These are phyloP conservation scores for Chlorella sp. DNA, from an alignment of 139 green algal species.

Conservation along the genomic window DNA sequence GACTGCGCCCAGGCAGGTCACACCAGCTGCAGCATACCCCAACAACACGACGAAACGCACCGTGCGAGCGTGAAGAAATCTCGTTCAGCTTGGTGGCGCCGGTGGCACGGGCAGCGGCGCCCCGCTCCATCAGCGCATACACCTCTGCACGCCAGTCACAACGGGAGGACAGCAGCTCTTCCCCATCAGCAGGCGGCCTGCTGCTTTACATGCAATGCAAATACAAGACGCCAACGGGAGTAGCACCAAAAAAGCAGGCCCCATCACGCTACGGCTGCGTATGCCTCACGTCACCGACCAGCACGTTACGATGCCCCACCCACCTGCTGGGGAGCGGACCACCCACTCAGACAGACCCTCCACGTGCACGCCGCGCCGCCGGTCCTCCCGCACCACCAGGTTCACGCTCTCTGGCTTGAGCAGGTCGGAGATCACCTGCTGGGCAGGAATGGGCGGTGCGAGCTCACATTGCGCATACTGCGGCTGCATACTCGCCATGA, in stretches of 20 bases:
- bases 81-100: slow-evolving; percentile 97
- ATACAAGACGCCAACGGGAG: no score
- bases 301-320: background rate
- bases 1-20: no score
- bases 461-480: no score
- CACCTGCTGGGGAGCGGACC: slow-evolving; percentile 69
- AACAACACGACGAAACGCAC: no score
- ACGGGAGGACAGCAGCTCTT: background rate
- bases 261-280: no score
- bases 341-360: slow-evolving; percentile 96
- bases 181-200: no score
- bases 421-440: slow-evolving; percentile 89
- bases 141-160: slow-evolving; percentile 56
- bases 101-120: slow-evolving; percentile 80
- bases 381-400: slow-evolving; percentile 90
- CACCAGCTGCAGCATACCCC: no score
- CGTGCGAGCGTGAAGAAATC: slow-evolving; percentile 84
- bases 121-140: slow-evolving; percentile 88
- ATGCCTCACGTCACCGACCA: no score
- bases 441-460: no score
- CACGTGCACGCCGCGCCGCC: slow-evolving; percentile 88
- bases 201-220: no score
- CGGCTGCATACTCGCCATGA: no score
- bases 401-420: slow-evolving; percentile 91
- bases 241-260: no score